Evolutionary conservation across 176 grass and related monocot genomes (phyloP), one percentile per base, ranked within the genome.

Genomic region (Hyparrhenia diplandra): DNA sequence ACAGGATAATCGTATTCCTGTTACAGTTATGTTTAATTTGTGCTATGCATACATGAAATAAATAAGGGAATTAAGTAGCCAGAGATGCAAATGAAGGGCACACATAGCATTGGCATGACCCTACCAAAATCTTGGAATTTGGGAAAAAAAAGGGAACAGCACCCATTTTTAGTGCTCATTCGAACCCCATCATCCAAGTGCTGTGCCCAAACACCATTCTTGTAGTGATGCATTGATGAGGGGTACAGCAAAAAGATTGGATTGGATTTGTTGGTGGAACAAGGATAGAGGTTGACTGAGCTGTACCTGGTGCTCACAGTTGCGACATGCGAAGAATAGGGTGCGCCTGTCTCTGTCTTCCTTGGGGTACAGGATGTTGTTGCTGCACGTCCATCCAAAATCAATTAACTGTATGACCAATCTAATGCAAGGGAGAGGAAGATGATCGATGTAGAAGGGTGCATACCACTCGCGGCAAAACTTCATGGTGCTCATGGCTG

Each of bases 291-390:
- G 41, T 14, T 29, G 43, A 20, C 0, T n/a, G 35, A 47, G 67
- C 43, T 17, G 6, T 55, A 92, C 90, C 91, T 93, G 82, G 84
- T 94, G 91, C 52, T 94, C 91, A 36, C 91, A 94, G 80, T 90
- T 94, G 35, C 85, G 88, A 65, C 91, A 94, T 17, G 88, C 91
- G 60, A 90, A 94, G 71, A 93, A 85, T 74, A 94, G 91, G 0
- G 49, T 7, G 28, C 80, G 73, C 36, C 67, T 46, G 1, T 90
- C 91, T 78, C 83, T 90, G 5, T 94, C 88, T 68, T 94, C 91
- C 85, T 82, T 90, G 46, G 88, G 91, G 69, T 94, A 94, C 46
- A 94, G 78, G 80, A 94, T 94, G 88, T 94, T n/a, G 78, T 94
- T 94, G 83, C 88, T 94, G 85, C 73, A 67, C 6, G 13, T 28